These are phyloP conservation scores for Monoraphidium neglectum DNA, from an alignment of 139 green algal genomes.

Conservation along the genomic window DNA sequence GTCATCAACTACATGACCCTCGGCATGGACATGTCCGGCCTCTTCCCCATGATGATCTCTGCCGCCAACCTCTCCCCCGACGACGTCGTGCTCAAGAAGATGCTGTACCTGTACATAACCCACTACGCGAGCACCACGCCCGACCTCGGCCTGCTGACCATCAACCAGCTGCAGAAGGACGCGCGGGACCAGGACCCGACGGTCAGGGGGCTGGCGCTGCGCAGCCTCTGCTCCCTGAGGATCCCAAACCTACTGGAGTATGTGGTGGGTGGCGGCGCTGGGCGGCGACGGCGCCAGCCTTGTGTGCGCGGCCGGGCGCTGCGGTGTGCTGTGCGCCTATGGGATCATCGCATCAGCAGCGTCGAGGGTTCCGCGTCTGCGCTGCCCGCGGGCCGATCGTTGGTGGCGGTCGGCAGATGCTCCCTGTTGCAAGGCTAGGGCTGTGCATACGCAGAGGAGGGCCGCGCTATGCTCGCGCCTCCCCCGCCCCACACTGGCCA, in stretches of 20 bases:
- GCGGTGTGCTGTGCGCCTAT: too few species aligned
- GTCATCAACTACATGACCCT: constrained; percentile 94
- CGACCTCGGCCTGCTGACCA: constrained; percentile 84
- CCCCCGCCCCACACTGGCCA: too few species aligned
- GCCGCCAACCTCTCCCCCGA: constrained; percentile 66
- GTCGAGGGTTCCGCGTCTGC: too few species aligned
- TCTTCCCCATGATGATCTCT: constrained; percentile 83
- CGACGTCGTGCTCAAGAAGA: constrained; percentile 95
- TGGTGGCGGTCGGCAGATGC: too few species aligned
- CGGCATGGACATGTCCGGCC: constrained; percentile 92
- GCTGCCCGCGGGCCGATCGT: too few species aligned
- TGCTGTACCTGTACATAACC: constrained; percentile 95
- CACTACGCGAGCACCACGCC: constrained; percentile 79
- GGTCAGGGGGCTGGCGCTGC: constrained; percentile 91
- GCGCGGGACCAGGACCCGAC: constrained; percentile 89
- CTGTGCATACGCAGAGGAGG: too few species aligned
- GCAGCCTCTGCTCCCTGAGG: constrained; percentile 86
- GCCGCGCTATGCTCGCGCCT: too few species aligned
- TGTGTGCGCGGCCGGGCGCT: too few species aligned
- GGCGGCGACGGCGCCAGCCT: too few species aligned
- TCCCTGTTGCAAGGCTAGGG: too few species aligned
- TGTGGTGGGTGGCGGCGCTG: constrained; percentile 61
- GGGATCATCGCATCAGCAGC: too few species aligned
- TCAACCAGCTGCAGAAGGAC: constrained; percentile 92
- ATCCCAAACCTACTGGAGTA: constrained; percentile 97